Evolutionary conservation across 768 basidiomycete species (phyloP).

Genomic region (Ramaria sp.): DNA sequence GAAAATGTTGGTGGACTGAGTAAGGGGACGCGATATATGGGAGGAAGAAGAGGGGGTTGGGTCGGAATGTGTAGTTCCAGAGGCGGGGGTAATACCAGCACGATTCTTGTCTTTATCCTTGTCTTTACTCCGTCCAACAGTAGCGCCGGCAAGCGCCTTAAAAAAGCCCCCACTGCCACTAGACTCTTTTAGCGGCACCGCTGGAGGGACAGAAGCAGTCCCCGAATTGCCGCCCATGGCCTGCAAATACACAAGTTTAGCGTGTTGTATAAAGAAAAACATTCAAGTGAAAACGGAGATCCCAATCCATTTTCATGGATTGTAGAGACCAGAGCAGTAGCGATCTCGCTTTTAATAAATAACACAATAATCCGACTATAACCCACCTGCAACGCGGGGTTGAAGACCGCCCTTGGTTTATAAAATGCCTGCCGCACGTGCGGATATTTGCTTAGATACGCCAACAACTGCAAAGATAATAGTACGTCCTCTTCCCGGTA

Average conservation of each 20-base stretch:
- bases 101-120: slow-evolving; percentile 13
- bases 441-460: slow-evolving; percentile 95
- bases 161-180: neutral
- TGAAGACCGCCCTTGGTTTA: slow-evolving; percentile 72
- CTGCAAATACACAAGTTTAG: neutral
- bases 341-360: too few relatives aligned
- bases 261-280: too few relatives aligned
- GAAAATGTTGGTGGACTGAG: slow-evolving; percentile 81
- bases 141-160: slow-evolving; percentile 1
- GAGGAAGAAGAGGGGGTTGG: slow-evolving; percentile 14
- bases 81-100: slow-evolving; percentile 10
- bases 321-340: neutral
- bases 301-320: too few relatives aligned
- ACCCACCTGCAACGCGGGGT: slow-evolving; percentile 40
- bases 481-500: slow-evolving; percentile 94
- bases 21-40: slow-evolving; percentile 18
- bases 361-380: too few relatives aligned
- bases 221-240: neutral
- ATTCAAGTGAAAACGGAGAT: too few relatives aligned
- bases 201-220: neutral
- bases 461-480: slow-evolving; percentile 81
- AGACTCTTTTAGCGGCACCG: neutral
- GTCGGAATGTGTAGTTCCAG: slow-evolving; percentile 9
- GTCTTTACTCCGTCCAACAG: slow-evolving; percentile 1
- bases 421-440: slow-evolving; percentile 96